phyloP scores from a whole-genome alignment of 352 stramenopile species.

The Peronospora tabacina region DNA sequence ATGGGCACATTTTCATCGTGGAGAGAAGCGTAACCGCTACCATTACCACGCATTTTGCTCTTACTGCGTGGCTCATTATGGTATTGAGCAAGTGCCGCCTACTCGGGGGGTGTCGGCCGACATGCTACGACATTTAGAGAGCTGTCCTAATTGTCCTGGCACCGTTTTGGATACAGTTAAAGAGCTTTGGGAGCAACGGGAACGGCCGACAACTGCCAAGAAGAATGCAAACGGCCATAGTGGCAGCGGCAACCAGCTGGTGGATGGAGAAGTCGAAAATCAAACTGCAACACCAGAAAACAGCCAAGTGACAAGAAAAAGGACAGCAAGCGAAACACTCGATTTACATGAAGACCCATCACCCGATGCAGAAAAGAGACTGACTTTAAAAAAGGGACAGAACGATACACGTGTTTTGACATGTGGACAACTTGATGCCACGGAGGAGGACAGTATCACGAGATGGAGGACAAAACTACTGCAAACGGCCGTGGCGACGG shows the following conservation, averaged over 20 bases:
- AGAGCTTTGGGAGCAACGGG: conserved; percentile 44
- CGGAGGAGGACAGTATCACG: conserved; percentile 4
- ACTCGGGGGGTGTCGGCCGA: conserved; percentile 74
- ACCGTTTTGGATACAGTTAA: conserved; percentile 56
- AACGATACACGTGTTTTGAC: conserved; percentile 9
- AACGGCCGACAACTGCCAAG: conserved; percentile 25
- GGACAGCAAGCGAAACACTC: conserved; percentile 16
- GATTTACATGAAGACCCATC: neutral
- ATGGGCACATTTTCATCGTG: conserved; percentile 76
- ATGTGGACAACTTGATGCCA: conserved; percentile 12
- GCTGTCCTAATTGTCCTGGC: conserved; percentile 58
- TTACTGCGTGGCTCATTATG: conserved; percentile 64
- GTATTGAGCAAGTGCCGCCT: conserved; percentile 41
- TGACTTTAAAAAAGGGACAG: conserved; percentile 8
- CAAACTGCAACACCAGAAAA: conserved; percentile 8
- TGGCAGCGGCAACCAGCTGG: conserved; percentile 1
- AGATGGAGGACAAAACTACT: conserved; percentile 26
- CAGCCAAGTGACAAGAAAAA: conserved; percentile 5
- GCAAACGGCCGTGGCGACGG: conserved; percentile 30
- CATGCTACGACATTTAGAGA: conserved; percentile 76
- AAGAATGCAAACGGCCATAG: conserved; percentile 8
- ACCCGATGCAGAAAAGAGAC: conserved; percentile 4
- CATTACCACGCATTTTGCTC: conserved; percentile 81
- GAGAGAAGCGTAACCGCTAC: conserved; percentile 80
- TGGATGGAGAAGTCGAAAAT: conserved; percentile 7